Evolutionary conservation across 2,329 filamentous ascomycete species (phyloP).

Genomic region (Aspergillus transmontanensis): DNA sequence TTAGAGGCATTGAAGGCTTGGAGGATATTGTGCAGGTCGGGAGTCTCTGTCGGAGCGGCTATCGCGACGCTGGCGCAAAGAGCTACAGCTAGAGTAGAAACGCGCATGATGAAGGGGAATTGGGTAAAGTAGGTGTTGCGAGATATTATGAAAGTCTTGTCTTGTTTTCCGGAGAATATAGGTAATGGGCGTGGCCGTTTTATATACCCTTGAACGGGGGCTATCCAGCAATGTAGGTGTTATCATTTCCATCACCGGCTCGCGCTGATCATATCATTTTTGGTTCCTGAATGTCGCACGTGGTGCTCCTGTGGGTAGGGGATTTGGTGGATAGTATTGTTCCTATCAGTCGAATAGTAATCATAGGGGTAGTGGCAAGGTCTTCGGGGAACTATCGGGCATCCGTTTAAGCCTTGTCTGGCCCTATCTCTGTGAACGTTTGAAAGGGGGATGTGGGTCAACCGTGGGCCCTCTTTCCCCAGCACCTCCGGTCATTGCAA

Average conservation of each 20-base stretch:
- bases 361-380: not conserved
- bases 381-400: not conserved
- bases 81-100: not conserved
- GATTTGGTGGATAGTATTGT: not conserved
- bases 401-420: not conserved
- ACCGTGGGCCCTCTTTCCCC: not conserved
- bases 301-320: not conserved
- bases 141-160: not conserved
- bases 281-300: not conserved
- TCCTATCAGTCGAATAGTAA: not conserved
- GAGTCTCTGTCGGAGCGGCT: not conserved
- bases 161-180: not conserved
- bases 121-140: not conserved
- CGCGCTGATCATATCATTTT: not conserved
- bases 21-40: not conserved
- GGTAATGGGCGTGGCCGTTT: not conserved
- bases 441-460: not conserved
- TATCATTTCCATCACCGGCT: not conserved
- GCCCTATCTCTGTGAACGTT: not conserved
- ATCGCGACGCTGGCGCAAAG: not conserved
- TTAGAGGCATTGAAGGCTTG: not conserved
- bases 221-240: not conserved
- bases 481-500: not conserved
- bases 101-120: not conserved
- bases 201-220: not conserved